Evolutionary conservation across 2,329 filamentous ascomycete genomes (phyloP), one percentile per base, ranked within the genome.

Genomic region (Xenosphaeropsis pyriputrescens): DNA sequence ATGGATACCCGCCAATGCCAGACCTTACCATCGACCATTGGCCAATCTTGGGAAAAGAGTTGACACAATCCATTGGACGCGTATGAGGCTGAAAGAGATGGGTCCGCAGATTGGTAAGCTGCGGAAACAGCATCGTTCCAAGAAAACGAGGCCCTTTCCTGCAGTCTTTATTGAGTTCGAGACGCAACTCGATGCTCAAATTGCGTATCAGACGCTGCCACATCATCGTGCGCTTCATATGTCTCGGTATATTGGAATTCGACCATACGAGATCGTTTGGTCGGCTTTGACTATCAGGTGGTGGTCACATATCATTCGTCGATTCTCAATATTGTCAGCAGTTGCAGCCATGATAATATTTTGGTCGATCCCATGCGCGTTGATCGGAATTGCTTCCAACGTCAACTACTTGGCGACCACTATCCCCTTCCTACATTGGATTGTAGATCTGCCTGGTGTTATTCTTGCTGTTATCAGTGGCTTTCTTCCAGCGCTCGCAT

Each of bases 131-230:
- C 53, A 56, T 36, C 45, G 64, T 39, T 58, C 61, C 34, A 63
- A 70, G 29, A 62, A 77, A 34, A 66, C 57, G 2, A 64, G 65
- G 41, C 59, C 64, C 41, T 61, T 75, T 37, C 68, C 71, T 31
- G 69, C 76, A 2, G 70, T 75, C 7, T 82, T 82, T 47, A 71
- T 82, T 19, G 75, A 81, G 44, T 82, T 79, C 49, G 63, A 67
- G 40, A 66, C 63, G 2, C 70, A 78, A 44, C 57, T 65, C 29
- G 72, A 74, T 40, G 77, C 77, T 3, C 77, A 82, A 51, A 58
- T 60, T 40, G 75, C 77, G 6, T 81, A 67, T 50, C 77, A 81
- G 50, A 70, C 68, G 32, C 61, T 81, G 15, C 68, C 76, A 6
- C 74, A 78, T 53, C 74, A 79, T 51, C 64, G 72, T 36, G 64